Evolutionary conservation across 2,329 filamentous ascomycete genomes (phyloP), one percentile per base, ranked within the genome.

Genomic region (Drechslerella dactyloides): DNA sequence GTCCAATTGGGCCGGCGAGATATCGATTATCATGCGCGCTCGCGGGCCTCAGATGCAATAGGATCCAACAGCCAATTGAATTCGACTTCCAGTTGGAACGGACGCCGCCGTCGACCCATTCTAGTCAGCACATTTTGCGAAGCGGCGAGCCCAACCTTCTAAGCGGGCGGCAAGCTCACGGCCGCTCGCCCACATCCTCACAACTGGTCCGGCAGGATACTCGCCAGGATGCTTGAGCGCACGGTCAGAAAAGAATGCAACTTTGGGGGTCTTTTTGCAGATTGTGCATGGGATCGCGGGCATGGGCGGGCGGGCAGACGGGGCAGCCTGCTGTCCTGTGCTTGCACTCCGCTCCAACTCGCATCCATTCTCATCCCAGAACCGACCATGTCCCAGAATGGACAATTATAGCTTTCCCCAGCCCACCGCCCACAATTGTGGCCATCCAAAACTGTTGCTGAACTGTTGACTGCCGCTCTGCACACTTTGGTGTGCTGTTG

Each of bases 361-460:
- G 65, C 65, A 69, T 69, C 54, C 66, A 70, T 64, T 70, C 66
- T 64, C 46, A 53, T 54, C 53, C 59, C 59, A 59, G 66, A 63
- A 70, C 42, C 54, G 48, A 15, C 33, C 35, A 40, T 37, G 50
- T 56, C 66, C 59, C 35, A 64, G 59, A 64, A 60, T 46, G 66
- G 66, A 59, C 63, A 70, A 60, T 42, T 54, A 60, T 64, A 55
- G 66, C 58, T 64, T 59, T 52, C 63, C 33, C 37, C 66, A 70
- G 66, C 66, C 63, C 51, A 53, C 60, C 65, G 51, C 46, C 44
- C 44, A 57, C 52, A 63, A 42, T 4, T 13, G 50, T 52, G n/a
- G n/a, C n/a, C n/a, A n/a, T n/a, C n/a, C n/a, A n/a, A 40, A 15
- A 51, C 61, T 19, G 37, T 44, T 61, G 33, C 53, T 17, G 57